These are phyloP conservation scores for Aspergillus bridgeri DNA, from an alignment of 495 filamentous ascomycete species.

Conservation along the genomic window DNA sequence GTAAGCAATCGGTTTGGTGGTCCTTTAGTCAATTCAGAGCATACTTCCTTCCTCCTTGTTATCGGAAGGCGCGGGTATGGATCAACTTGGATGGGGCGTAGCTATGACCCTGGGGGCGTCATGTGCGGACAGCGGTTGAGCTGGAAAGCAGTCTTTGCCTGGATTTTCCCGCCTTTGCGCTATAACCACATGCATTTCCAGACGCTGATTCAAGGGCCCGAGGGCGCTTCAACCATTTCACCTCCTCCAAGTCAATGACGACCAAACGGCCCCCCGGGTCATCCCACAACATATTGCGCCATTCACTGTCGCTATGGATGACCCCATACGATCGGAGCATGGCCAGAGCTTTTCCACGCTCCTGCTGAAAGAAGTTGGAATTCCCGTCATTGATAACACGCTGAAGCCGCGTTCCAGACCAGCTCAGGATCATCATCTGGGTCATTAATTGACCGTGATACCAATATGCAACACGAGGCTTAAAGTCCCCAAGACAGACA, in stretches of 20 bases:
- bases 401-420: constrained; percentile 24
- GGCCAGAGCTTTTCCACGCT: constrained; percentile 17
- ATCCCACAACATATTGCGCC: constrained; percentile 26
- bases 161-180: background rate
- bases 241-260: constrained; percentile 24
- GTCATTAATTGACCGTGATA: constrained; percentile 26
- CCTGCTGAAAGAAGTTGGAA: constrained; percentile 16
- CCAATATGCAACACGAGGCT: constrained; percentile 22
- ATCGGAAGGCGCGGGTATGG: background rate
- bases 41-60: background rate
- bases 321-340: constrained; percentile 15
- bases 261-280: constrained; percentile 8
- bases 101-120: background rate
- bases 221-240: constrained; percentile 18
- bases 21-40: background rate
- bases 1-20: background rate
- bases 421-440: constrained; percentile 26
- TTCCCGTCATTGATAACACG: constrained; percentile 20
- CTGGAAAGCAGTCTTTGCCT: background rate
- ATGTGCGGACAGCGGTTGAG: background rate
- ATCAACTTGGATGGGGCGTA: background rate
- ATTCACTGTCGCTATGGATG: constrained; percentile 21
- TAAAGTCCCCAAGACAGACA: constrained; percentile 23
- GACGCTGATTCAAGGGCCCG: constrained; percentile 6
- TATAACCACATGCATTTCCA: background rate